phyloP scores from a whole-genome alignment of 2,329 filamentous ascomycete genomes.

The Thermomyces lanuginosus region DNA sequence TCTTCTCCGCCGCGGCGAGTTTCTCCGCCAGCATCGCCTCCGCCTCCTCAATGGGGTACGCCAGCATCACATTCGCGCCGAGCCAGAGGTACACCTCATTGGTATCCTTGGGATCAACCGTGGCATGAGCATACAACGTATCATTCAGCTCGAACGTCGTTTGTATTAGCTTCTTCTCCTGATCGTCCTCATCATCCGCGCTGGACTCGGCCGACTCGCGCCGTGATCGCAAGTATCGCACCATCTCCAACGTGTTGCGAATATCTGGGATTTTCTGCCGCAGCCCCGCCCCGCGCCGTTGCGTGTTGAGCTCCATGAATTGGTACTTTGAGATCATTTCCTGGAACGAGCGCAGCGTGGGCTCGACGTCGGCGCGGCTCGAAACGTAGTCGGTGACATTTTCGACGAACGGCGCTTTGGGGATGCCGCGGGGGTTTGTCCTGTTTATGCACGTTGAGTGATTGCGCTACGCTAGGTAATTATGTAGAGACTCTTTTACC shows the following conservation, averaged over 20 bases:
- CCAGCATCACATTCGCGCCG: conserved; percentile 96
- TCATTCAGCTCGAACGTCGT: conserved; percentile 95
- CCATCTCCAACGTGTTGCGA: conserved; percentile 83
- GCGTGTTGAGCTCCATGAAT: conserved; percentile 94
- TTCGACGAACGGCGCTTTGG: conserved; percentile 31
- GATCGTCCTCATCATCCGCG: conserved; percentile 1
- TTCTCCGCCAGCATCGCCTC: conserved; percentile 63
- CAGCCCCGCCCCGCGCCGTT: conserved; percentile 62
- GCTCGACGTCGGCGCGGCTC: conserved; percentile 29
- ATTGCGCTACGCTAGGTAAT: too few species aligned
- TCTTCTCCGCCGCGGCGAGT: conserved; percentile 61
- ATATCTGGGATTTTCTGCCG: conserved; percentile 96
- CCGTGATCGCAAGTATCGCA: conserved; percentile 64
- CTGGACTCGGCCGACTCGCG: conserved; percentile 39
- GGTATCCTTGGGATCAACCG: conserved; percentile 52
- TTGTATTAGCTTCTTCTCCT: conserved; percentile 38
- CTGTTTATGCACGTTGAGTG: conserved; percentile 8
- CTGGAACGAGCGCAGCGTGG: conserved; percentile 31
- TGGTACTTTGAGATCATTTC: conserved; percentile 73
- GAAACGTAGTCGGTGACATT: conserved; percentile 32
- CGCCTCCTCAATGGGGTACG: conserved; percentile 82
- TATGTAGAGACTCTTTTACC: too few species aligned
- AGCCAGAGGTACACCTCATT: conserved; percentile 89
- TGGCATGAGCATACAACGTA: conserved; percentile 79
- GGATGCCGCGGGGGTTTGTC: conserved; percentile 32